These are phyloP conservation scores for Leucosporidium creatinivorum DNA, from an alignment of 768 basidiomycete genomes.

Conservation along the genomic window DNA sequence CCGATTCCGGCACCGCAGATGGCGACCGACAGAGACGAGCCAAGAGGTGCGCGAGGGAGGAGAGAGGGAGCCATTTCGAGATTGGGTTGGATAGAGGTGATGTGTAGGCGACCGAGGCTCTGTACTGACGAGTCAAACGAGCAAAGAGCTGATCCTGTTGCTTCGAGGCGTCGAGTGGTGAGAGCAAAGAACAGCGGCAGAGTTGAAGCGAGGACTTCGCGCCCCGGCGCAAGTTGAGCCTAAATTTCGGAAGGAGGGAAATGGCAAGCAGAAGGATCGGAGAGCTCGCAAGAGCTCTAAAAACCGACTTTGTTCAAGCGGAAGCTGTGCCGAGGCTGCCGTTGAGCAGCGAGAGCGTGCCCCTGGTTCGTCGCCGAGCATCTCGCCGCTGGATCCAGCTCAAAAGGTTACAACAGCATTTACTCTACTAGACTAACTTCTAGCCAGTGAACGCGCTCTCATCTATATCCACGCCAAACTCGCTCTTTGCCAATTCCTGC, in stretches of 20 bases:
- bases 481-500: slow-evolving; percentile 59
- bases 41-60: neutral
- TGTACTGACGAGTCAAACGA: too few species aligned
- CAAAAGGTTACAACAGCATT: too few species aligned
- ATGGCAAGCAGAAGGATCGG: too few species aligned
- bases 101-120: neutral
- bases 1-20: slow-evolving; percentile 3
- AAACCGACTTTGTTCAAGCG: too few species aligned
- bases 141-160: too few species aligned
- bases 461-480: slow-evolving; percentile 68
- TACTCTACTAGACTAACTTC: neutral
- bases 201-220: neutral
- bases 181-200: neutral
- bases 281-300: too few species aligned
- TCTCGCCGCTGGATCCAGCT: too few species aligned
- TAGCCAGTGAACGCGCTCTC: slow-evolving; percentile 50
- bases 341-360: too few species aligned
- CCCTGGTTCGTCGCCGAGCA: too few species aligned
- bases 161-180: neutral
- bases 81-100: neutral
- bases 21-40: neutral
- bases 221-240: neutral
- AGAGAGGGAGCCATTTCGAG: neutral
- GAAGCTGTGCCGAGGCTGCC: too few species aligned
- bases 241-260: too few species aligned